Conservation (phyloP, 768 basidiomycete genomes). For the Lactarius vividus region DNA sequence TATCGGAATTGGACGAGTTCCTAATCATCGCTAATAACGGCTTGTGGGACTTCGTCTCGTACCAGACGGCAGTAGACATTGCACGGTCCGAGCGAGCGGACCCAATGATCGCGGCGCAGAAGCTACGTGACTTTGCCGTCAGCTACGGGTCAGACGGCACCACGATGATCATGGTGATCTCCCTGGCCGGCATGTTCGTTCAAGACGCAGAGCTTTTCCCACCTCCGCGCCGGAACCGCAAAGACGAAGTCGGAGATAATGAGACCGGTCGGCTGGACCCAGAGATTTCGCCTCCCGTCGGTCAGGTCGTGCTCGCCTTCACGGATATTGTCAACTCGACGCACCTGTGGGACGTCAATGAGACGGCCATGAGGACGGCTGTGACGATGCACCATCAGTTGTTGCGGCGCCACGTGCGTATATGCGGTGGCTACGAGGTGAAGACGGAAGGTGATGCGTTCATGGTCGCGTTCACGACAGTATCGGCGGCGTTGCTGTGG, state of each 20-base stretch:
- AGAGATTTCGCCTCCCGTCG: slow-evolving; percentile 82
- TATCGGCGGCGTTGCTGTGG: slow-evolving; percentile 87
- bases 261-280: slow-evolving; percentile 61
- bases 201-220: slow-evolving; percentile 41
- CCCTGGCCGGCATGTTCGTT: slow-evolving; percentile 72
- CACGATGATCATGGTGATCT: slow-evolving; percentile 98
- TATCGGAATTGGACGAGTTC: slow-evolving; percentile 89
- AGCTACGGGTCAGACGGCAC: slow-evolving; percentile 93
- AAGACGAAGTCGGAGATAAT: slow-evolving; percentile 55
- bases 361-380: slow-evolving; percentile 87
- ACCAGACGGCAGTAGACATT: slow-evolving; percentile 95
- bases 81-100: slow-evolving; percentile 70
- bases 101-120: slow-evolving; percentile 92
- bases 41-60: slow-evolving; percentile 91
- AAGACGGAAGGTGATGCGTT: slow-evolving; percentile 99
- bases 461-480: slow-evolving; percentile 95
- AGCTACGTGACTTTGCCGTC: slow-evolving; percentile 93
- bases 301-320: slow-evolving; percentile 90
- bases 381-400: slow-evolving; percentile 88
- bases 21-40: slow-evolving; percentile 93
- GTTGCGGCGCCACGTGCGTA: slow-evolving; percentile 78
- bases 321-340: slow-evolving; percentile 98
- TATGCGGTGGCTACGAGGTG: slow-evolving; percentile 96
- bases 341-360: slow-evolving; percentile 90
- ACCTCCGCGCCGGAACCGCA: slow-evolving; percentile 35